Base-by-base conservation (phyloP, 306 rosid species). In the Senna tora region DNA sequence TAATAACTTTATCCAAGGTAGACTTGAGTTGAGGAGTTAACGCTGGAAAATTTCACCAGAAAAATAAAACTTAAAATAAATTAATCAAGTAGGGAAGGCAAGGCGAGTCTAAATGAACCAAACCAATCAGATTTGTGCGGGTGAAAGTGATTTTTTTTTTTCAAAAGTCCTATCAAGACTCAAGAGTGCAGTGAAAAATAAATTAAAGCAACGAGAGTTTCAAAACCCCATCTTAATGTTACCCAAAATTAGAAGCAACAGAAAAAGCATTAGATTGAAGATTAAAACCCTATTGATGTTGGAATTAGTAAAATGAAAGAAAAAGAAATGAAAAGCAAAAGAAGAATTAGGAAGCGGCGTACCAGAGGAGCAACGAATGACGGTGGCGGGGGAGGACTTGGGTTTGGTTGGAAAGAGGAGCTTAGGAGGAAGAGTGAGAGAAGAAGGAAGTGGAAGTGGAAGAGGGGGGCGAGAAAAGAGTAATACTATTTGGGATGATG, bases 1-100 rank as follows among this genome's bases (percentile, higher is more conserved):
- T 74, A 67, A 91, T 86, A 71, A 94, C 99, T 79, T 89, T 88
- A 84, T 89, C 97, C 82, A 94, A 79, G 13, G 99, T 94, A 16
- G 86, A 83, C 87, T 88, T 94, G 76, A 94, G 87, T 79, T 84
- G 84, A 36, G 99, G 91, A 72, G 89, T 83, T 65, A 94, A 85
- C 14, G 84, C 99, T 94, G 95, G 66, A 81, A 73, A 39, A 2
- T 28, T 66, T 15, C 28, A n/a, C 12, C 25, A 17, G 15, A 5
- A 15, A 32, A 30, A 30, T 5, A 57, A 14, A 4, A 14, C 14
- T 15, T 46, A 4, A 13, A 14, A 12, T 46, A 22, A 54, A 56
- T 2, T 4, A 56, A 5, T 19, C 33, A 56, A 28, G 39, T 28
- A 13, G 33, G 19, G 6, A 28, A 28, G 19, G 20, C 39, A 28